Evolutionary conservation across 345 rosid species (phyloP).

Genomic region (Rhizophora mangle): DNA sequence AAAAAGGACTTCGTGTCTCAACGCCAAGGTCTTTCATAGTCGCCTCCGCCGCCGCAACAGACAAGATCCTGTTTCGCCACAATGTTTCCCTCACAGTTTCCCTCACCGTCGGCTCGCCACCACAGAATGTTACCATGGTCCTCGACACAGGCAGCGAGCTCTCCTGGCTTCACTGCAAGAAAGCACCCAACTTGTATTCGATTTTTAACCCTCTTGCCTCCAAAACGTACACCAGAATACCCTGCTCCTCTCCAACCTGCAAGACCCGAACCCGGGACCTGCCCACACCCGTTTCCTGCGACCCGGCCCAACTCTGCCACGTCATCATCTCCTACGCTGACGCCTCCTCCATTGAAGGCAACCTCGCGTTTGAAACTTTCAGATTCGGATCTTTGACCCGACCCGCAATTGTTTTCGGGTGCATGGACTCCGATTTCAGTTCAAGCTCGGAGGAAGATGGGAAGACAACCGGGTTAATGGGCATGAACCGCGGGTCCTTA

Average conservation of each 20-base stretch:
- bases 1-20: slow-evolving; percentile 8
- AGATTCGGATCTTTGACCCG: slow-evolving; percentile 39
- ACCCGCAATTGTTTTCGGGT: slow-evolving; percentile 56
- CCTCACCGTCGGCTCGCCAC: slow-evolving; percentile 62
- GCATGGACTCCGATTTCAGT: slow-evolving; percentile 69
- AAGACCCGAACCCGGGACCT: slow-evolving; percentile 49
- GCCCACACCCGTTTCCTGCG: slow-evolving; percentile 44
- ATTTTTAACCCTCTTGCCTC: slow-evolving; percentile 44
- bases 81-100: slow-evolving; percentile 60
- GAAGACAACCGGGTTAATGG: slow-evolving; percentile 69
- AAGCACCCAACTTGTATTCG: slow-evolving; percentile 26
- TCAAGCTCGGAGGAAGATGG: slow-evolving; percentile 56
- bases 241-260: slow-evolving; percentile 51
- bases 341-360: slow-evolving; percentile 56
- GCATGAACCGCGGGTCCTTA: slow-evolving; percentile 76
- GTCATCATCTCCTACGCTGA: slow-evolving; percentile 56
- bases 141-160: slow-evolving; percentile 82
- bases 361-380: slow-evolving; percentile 51
- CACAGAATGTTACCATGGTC: slow-evolving; percentile 59
- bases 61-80: slow-evolving; percentile 47
- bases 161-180: slow-evolving; percentile 65
- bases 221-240: slow-evolving; percentile 40
- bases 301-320: slow-evolving; percentile 46
- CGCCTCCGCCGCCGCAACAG: slow-evolving; percentile 18
- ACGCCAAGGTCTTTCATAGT: slow-evolving; percentile 19